Evolutionary conservation across 176 grass and related monocot genomes (phyloP), one percentile per base, ranked within the genome.

Genomic region (Aegilops tauschii): DNA sequence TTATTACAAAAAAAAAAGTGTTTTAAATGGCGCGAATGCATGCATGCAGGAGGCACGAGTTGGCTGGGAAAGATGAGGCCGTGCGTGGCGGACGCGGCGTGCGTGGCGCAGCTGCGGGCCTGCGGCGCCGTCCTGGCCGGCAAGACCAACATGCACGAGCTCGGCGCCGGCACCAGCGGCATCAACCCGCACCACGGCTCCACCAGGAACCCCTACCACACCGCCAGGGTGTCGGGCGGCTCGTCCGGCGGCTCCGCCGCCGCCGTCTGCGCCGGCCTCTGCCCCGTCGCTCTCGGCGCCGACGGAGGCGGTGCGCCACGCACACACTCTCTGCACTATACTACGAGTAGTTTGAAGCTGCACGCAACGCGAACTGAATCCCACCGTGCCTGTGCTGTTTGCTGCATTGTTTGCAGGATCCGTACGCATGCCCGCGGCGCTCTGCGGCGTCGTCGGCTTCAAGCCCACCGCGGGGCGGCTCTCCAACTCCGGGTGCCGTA

Each of bases 61-160:
- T 98, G 93, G 96, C 83, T 95, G 88, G 86, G 83, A 49, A 84
- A 86, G 69, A 23, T 56, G 84, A 81, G 96, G 17, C 66, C 36
- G 23, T 98, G 96, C 82, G n/a, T 0, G 42, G 29, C 14, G 32
- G 96, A 98, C 88, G 96, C 96, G 42, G 83, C 75, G 61, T 95
- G 91, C 84, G 93, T 96, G 62, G 86, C 84, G 69, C 92, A 89
- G 88, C 83, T 98, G 88, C 91, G 93, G 10, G 82, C 87, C 47
- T 98, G 96, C 91, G 96, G 93, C 42, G 93, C 84, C 18, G 80
- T 98, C 8, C 27, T 98, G 44, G 87, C 95, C 17, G 92, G 93
- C 12, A 98, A 98, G 74, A 88, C 93, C 63, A 98, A 92, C 85
- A 96, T 99, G 97, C 97, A 99, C 79, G 97, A 99, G 82, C 92